Base-by-base conservation (phyloP, 805 yeast species). In the Metschnikowia bowlesiae region DNA sequence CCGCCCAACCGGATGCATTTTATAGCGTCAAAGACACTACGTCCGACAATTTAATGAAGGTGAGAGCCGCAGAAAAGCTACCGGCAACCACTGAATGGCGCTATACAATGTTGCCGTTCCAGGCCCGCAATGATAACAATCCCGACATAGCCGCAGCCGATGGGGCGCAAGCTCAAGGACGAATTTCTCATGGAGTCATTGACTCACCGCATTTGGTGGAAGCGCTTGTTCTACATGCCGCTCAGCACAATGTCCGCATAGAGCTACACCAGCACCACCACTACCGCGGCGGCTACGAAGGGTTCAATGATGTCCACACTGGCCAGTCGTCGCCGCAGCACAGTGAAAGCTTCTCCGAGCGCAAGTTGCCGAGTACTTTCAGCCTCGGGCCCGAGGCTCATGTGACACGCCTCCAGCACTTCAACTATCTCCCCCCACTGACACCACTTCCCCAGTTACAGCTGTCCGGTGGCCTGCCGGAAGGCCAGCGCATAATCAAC, bases 181-280 rank as follows among this genome's bases (percentile, higher is more conserved):
- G 14, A 33, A 11, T 33, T 2, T 33, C 9, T 8, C 8, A 4
- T 16, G 8, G 89, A 1, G 57, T 66, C 1, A 83, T 86, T 2
- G 64, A 71, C 34, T 71, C 75, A 14, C 77, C 80, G 50, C 82
- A 78, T 31, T 59, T 78, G 22, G 89, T 82, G 0, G 81, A 80
- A 49, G 71, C 75, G 51, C 65, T 86, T 8, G 73, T 86, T 6
- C 78, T 79, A 35, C 75, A 82, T 45, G 90, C 91, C 0, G 81
- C 77, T 53, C 67, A 68, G 41, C 75, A 79, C 56, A 75, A 79
- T 16, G 68, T 86, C 38, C 75, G 78, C 43, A 74, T 89, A 11
- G 83, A 89, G 2, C 79, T 89, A 14, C 96, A 89, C 66, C 96
- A 89, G 64, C 96, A 88, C 65, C 82, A 86, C 43, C 92, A 87